Percentiles rank a stretch among this genome's conserved stretches.
Evolutionary conservation across 2,329 filamentous ascomycete species (phyloP).

Genomic region (Knoxdaviesia proteae): DNA sequence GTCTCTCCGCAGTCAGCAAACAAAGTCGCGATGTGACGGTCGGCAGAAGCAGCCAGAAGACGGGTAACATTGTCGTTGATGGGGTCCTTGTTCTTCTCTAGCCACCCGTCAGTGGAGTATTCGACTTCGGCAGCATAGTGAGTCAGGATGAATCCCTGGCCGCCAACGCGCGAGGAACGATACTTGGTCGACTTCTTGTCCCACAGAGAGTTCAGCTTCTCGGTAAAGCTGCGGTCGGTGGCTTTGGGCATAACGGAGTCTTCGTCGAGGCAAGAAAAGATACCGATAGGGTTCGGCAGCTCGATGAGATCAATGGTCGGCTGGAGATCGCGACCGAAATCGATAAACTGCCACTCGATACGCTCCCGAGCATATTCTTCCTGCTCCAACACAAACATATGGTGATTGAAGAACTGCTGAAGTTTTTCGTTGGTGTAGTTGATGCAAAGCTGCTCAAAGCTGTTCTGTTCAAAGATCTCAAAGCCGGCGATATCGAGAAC

Average conservation of each 20-base stretch:
- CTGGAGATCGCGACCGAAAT: conserved; percentile 91
- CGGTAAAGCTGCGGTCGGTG: conserved; percentile 88
- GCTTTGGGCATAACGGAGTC: conserved; percentile 98
- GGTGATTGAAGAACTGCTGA: conserved; percentile 98
- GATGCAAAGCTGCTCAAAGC: conserved; percentile 97
- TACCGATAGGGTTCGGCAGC: conserved; percentile 87
- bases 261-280: conserved; percentile 95
- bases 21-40: conserved; percentile 64
- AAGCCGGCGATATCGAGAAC: conserved; percentile 98
- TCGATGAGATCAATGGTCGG: conserved; percentile 97
- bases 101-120: conserved; percentile 84
- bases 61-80: conserved; percentile 92
- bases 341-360: conserved; percentile 99
- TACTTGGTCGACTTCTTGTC: conserved; percentile 93
- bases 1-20: conserved; percentile 75
- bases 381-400: conserved; percentile 98
- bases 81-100: conserved; percentile 98
- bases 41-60: conserved; percentile 60
- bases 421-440: conserved; percentile 99
- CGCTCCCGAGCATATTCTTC: conserved; percentile 95
- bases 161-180: conserved; percentile 58
- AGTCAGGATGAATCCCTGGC: conserved; percentile 80
- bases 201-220: conserved; percentile 93
- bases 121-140: conserved; percentile 97
- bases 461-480: conserved; percentile 96